Evolutionary conservation across 2,329 filamentous ascomycete genomes (phyloP), one percentile per base, ranked within the genome.

Genomic region (Colletotrichum theobromicola): DNA sequence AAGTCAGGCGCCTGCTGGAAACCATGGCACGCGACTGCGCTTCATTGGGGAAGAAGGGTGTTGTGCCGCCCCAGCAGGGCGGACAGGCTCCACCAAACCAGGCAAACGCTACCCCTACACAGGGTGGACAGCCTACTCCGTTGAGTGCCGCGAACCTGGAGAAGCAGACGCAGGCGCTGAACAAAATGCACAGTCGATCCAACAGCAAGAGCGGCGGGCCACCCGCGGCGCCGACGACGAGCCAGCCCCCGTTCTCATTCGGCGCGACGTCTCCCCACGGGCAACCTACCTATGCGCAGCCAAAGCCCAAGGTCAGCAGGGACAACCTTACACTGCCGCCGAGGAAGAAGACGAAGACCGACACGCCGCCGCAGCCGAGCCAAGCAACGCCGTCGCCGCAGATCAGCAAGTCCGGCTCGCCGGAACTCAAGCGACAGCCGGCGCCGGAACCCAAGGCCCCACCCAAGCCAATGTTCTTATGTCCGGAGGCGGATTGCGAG

Each of bases 201-300:
- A 81, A 78, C 37, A 88, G 85, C 80, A 90, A 88, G 79, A 83
- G 82, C 10, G 85, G 84, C 10, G 87, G 89, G 75, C 82, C 88
- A 1, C 90, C 90, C 5, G 86, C 89, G 15, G 90, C 91, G 12
- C 90, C 91, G 18, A 92, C 89, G 0, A 88, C 88, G 2, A 79
- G 87, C 16, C 89, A 91, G 76, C 88, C 90, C 18, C 90, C 90
- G 0, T 91, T 91, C 80, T 82, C 85, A 30, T 87, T 92, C 71
- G 88, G 88, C 15, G 88, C 86, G 21, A 83, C 86, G 10, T 92
- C 91, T 7, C 91, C 91, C 35, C 89, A 91, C 76, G 91, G 90
- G 15, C 88, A 90, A 71, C 91, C 91, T 3, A 86, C 84, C 8
- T 92, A 91, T 76, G 87, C 88, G 60, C 85, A 61, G 57, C 57